Conservation (phyloP, 2,329 filamentous ascomycete genomes). For the Escovopsis sp. region DNA sequence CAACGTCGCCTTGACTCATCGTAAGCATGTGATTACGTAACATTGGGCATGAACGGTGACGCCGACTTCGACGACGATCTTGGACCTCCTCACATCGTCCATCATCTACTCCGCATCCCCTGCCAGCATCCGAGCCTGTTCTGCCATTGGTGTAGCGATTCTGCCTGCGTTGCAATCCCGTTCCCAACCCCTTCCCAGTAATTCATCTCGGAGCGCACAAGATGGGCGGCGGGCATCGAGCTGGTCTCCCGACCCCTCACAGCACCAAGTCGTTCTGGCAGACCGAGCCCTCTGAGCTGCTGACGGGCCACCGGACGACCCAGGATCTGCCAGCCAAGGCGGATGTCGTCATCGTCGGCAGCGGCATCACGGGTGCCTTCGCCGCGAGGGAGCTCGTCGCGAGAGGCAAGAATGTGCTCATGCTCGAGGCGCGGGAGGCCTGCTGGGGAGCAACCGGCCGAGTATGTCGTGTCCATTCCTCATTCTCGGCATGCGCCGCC, state of each 20-base stretch:
- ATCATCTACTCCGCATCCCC: no score
- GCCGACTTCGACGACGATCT: no score
- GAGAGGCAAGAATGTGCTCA: constrained; percentile 41
- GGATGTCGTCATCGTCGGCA: constrained; percentile 60
- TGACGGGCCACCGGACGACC: constrained; percentile 57
- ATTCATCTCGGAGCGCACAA: no score
- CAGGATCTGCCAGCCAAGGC: constrained; percentile 43
- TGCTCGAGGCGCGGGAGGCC: constrained; percentile 66
- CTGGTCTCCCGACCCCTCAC: constrained; percentile 44
- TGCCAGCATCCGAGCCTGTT: no score
- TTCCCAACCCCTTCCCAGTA: no score
- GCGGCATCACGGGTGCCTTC: constrained; percentile 62
- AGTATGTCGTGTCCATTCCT: constrained; percentile 29
- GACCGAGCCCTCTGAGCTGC: constrained; percentile 45
- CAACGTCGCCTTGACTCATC: no score
- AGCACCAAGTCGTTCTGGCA: constrained; percentile 63
- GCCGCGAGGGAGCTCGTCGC: constrained; percentile 48
- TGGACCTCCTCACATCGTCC: not conserved
- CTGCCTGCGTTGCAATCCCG: no score
- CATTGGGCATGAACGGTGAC: no score
- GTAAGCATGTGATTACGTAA: no score
- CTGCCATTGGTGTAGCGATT: no score
- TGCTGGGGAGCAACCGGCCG: constrained; percentile 76
- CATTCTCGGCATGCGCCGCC: not conserved
- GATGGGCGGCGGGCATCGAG: constrained; percentile 14